Base-by-base conservation (phyloP, 495 filamentous ascomycete species). In the Poronia punctata region DNA sequence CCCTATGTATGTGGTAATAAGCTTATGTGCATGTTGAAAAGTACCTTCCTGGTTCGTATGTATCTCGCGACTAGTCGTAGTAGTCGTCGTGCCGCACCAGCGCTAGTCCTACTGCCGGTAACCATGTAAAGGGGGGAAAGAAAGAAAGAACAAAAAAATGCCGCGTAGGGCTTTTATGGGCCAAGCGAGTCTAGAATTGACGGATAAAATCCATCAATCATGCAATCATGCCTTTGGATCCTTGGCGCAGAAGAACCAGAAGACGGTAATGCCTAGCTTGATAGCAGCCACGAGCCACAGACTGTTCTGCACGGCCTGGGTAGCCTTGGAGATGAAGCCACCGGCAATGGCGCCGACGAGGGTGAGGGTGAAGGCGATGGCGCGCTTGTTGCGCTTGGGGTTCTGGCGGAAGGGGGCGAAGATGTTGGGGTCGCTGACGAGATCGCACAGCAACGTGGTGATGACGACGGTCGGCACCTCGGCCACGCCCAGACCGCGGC, bases 381-480 rank as follows among this genome's bases (percentile, higher is more conserved):
- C 52, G 16, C 83, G 66, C 17, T 80, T 59, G 56, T 85, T 82
- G 24, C 81, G 67, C 63, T 84, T 83, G 1, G 67, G 67, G 45
- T 84, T 84, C 38, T 67, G 52, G 26, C 50, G 59, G 6, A 68
- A 60, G 18, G 60, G 59, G 4, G 54, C 63, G 0, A 69, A 40
- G 8, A 83, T 49, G 21, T 66, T 60, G n/a, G 76, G 72, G 43
- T 83, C 76, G 12, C 74, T 75, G 5, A 75, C 70, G 37, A 86
- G 58, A 48, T 85, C 82, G 50, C 77, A 82, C 43, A 86, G 78
- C 15, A 85, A 67, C 40, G 72, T 82, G 4, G 83, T 87, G 50
- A 86, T 58, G 8, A 88, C 84, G 20, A 81, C 82, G 1, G 79
- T 82, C 9, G 84, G 83, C 27, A 88, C 73, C 57, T 86, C 82